Conservation (phyloP, 129 eudicot species). For the Flaveria robusta region DNA sequence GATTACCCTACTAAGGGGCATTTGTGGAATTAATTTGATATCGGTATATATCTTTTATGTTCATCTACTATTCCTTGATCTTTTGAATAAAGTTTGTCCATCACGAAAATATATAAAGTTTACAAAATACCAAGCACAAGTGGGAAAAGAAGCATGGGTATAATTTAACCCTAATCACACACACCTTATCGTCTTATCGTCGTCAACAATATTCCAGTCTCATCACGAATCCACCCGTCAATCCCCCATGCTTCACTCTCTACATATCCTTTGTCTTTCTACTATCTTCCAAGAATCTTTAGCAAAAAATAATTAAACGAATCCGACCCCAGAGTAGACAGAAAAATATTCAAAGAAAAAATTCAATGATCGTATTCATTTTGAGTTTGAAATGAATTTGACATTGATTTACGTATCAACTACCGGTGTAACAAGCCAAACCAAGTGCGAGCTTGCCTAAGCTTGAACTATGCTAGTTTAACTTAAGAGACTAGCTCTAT, state of each 20-base stretch:
- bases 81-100: constrained; percentile 11
- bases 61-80: neutral
- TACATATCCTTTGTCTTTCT: constrained; percentile 11
- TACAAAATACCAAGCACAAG: constrained; percentile 23
- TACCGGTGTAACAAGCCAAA: no score
- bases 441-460: no score
- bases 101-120: constrained; percentile 7
- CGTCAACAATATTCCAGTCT: constrained; percentile 32
- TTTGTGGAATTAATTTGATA: no score
- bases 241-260: constrained; percentile 26
- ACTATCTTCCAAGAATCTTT: constrained; percentile 20
- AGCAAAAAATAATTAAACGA: neutral
- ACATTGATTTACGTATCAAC: neutral
- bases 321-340: constrained; percentile 13
- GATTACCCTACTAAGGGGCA: constrained; percentile 3
- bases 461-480: no score
- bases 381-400: neutral
- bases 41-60: neutral
- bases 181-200: constrained; percentile 23
- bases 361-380: constrained; percentile 5
- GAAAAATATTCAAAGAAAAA: neutral
- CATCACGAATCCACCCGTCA: constrained; percentile 31
- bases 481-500: no score
- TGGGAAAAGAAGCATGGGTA: constrained; percentile 23
- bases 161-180: constrained; percentile 34